Conservation (phyloP, 331 rosid genomes). For the Telfairia occidentalis region DNA sequence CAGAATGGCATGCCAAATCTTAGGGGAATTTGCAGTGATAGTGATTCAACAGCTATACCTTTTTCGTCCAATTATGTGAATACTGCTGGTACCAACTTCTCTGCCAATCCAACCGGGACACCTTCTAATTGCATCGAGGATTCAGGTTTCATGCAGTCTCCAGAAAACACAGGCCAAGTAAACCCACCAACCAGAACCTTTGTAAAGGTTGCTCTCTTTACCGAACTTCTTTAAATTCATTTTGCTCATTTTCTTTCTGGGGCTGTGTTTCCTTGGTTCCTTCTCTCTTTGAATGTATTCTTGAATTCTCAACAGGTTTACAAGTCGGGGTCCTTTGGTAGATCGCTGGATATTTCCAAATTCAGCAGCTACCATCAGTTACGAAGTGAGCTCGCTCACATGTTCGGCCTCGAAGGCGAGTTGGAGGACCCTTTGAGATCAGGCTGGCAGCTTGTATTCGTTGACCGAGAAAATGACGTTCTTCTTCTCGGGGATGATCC, state of each 20-base stretch:
- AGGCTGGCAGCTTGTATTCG: constrained; percentile 99
- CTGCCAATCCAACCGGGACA: constrained; percentile 46
- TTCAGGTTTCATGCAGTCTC: constrained; percentile 58
- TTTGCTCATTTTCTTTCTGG: not conserved
- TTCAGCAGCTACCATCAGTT: constrained; percentile 83
- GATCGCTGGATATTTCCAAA: constrained; percentile 79
- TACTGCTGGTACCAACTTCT: constrained; percentile 39
- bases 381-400: constrained; percentile 72
- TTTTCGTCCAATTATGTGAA: constrained; percentile 68
- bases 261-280: not conserved
- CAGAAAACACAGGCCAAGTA: constrained; percentile 51
- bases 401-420: constrained; percentile 85
- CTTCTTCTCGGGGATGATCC: constrained; percentile 97
- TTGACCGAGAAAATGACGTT: constrained; percentile 90
- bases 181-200: constrained; percentile 55
- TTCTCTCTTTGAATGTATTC: not conserved
- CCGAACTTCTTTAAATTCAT: not conserved
- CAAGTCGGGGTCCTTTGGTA: constrained; percentile 84
- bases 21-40: constrained; percentile 49
- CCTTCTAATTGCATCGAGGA: constrained; percentile 51
- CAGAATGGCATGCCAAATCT: constrained; percentile 62
- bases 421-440: constrained; percentile 95
- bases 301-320: constrained; percentile 41
- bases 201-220: constrained; percentile 58
- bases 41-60: constrained; percentile 39